These are phyloP conservation scores for Rutstroemia sp. DNA, from an alignment of 2,329 filamentous ascomycete species.

Conservation along the genomic window DNA sequence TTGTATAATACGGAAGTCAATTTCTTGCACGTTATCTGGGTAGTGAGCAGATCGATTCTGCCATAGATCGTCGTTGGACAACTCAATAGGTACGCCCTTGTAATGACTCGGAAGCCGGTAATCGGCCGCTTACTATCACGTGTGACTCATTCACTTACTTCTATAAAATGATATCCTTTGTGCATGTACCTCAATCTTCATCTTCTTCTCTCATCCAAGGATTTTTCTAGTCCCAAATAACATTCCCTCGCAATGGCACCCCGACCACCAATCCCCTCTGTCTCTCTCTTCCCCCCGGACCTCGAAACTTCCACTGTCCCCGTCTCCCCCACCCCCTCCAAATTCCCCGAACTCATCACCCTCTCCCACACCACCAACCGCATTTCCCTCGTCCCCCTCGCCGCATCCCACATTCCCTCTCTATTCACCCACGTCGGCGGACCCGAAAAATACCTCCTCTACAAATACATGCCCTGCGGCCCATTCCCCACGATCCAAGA, in stretches of 20 bases:
- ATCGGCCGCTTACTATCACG: too few species aligned
- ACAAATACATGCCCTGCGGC: slow-evolving; percentile 35
- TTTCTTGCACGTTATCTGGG: neutral
- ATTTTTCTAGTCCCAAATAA: neutral
- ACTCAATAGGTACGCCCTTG: too few species aligned
- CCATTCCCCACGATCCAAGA: slow-evolving; percentile 29
- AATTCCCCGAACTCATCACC: neutral
- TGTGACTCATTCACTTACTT: too few species aligned
- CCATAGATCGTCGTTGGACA: too few species aligned
- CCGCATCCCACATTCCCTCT: slow-evolving; percentile 10
- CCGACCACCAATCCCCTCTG: neutral
- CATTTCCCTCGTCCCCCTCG: slow-evolving; percentile 18
- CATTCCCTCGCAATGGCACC: neutral
- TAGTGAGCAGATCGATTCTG: too few species aligned
- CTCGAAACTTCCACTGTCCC: neutral
- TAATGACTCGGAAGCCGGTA: too few species aligned
- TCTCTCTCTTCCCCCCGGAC: neutral
- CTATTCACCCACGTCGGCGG: slow-evolving; percentile 20
- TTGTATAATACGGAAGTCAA: slow-evolving; percentile 7
- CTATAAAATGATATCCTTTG: too few species aligned
- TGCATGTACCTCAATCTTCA: too few species aligned
- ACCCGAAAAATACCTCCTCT: slow-evolving; percentile 27
- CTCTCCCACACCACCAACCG: slow-evolving; percentile 10
- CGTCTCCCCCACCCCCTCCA: neutral
- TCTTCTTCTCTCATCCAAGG: too few species aligned